These are phyloP conservation scores for Saitozyma sp. DNA, from an alignment of 768 basidiomycete genomes.

Conservation along the genomic window DNA sequence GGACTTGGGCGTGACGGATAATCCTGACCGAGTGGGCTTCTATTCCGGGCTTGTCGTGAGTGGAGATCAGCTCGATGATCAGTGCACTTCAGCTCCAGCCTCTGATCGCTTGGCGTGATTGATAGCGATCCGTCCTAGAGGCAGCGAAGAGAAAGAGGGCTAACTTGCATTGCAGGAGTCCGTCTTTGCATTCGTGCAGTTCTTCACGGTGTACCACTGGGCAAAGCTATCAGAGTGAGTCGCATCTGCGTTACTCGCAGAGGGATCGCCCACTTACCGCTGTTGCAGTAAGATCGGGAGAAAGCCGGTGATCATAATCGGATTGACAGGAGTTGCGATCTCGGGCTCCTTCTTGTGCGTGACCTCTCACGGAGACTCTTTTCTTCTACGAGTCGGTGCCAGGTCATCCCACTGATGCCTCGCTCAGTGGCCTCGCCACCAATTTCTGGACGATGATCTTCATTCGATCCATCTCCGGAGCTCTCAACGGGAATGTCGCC, in stretches of 20 bases:
- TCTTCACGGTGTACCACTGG: constrained; percentile 53
- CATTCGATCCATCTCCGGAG: constrained; percentile 43
- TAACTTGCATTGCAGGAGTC: constrained; percentile 34
- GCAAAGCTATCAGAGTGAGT: constrained; percentile 51
- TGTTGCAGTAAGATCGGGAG: constrained; percentile 45
- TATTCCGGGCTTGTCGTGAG: constrained; percentile 52
- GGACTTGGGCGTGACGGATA: constrained; percentile 44
- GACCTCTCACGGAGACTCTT: neutral
- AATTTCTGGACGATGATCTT: constrained; percentile 48
- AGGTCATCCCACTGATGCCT: neutral
- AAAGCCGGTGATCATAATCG: constrained; percentile 50
- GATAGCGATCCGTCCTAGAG: neutral
- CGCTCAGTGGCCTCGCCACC: constrained; percentile 39
- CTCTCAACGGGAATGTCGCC: constrained; percentile 50
- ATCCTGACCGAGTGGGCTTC: constrained; percentile 49
- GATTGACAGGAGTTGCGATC: constrained; percentile 46
- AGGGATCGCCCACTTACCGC: constrained; percentile 8
- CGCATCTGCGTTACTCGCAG: neutral
- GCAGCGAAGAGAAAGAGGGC: neutral
- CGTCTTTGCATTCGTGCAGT: constrained; percentile 52
- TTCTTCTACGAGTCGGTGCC: neutral
- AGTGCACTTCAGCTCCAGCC: neutral
- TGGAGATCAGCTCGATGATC: neutral
- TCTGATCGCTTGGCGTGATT: too few species aligned
- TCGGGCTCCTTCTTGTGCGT: constrained; percentile 49